Base-by-base conservation (phyloP, 495 filamentous ascomycete genomes). In the Neurospora hispaniola region DNA sequence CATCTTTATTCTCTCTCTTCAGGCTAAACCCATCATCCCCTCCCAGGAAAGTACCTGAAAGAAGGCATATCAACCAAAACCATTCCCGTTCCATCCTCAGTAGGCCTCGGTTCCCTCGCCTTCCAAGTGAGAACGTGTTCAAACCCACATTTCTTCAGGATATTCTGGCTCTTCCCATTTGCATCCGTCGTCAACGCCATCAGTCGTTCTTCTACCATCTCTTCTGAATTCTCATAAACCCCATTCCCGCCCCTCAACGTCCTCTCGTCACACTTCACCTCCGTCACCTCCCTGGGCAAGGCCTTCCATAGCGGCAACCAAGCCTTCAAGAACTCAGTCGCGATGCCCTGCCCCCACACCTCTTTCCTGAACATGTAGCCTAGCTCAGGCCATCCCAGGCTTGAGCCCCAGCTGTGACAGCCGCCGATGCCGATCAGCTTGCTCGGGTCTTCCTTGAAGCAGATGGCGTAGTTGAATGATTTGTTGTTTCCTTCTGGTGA, bases 301-400 rank as follows among this genome's bases (percentile, higher is more conserved):
- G 42, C 75, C 70, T 77, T 79, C 79, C 81, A 87, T n/a, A 75
- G 73, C 11, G 41, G 40, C 38, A 85, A 35, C 66, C 81, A 84
- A 16, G 76, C 85, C 40, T 48, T 75, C 44, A 86, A 16, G 72
- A 86, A 85, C 75, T 87, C 86, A 0, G 82, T 84, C 20, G 76
- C 85, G 31, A 82, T 75, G 41, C 85, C 85, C 71, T 75, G 79
- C 0, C 85, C 85, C 85, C 85, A 87, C 41, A 41, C 48, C 72
- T 85, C 83, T 46, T 72, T 78, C 42, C 74, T 76, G 38, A 87
- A 73, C 76, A 86, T 84, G 72, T 86, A 87, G 18, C 86, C 86
- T 14, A 86, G 70, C 76, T 85, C 85, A 2, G 85, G 85, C 84
- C 84, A 85, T 11, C 83, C 82, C 10, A 81, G 72, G 23, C 27